Evolutionary conservation across 129 eudicot species (phyloP).

Genomic region (Escallonia rubra): DNA sequence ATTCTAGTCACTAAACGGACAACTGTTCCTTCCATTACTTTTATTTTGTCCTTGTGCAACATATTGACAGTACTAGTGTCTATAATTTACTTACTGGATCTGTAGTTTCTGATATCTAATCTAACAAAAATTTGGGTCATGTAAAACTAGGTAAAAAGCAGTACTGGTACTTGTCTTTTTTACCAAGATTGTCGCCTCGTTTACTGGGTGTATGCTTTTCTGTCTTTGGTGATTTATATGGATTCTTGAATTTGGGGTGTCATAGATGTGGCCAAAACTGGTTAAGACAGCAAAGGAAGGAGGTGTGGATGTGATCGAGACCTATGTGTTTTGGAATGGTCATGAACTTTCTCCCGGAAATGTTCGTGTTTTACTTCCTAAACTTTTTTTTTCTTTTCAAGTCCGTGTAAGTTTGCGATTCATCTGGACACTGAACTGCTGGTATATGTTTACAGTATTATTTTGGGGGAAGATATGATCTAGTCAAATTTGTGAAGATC

Average conservation of each 20-base stretch:
- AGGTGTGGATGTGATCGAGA: constrained; percentile 82
- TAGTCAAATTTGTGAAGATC: constrained; percentile 84
- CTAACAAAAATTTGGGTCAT: background rate
- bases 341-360: constrained; percentile 91
- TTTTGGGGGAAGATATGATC: constrained; percentile 91
- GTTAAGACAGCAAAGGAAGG: constrained; percentile 92
- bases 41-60: too few species aligned
- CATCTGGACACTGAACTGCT: background rate
- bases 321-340: constrained; percentile 98
- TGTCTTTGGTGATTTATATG: background rate
- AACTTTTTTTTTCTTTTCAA: background rate
- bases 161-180: background rate
- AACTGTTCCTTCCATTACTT: too few species aligned
- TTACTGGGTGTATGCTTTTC: background rate
- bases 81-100: background rate
- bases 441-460: constrained; percentile 46
- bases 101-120: background rate
- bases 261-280: constrained; percentile 97
- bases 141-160: too few species aligned
- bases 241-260: background rate
- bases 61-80: too few species aligned
- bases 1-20: too few species aligned
- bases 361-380: constrained; percentile 32
- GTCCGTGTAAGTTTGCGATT: background rate
- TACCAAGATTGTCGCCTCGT: background rate